Base-by-base conservation (phyloP, 1,139 yeast genomes). In the Barnettozyma hawaiiensis region DNA sequence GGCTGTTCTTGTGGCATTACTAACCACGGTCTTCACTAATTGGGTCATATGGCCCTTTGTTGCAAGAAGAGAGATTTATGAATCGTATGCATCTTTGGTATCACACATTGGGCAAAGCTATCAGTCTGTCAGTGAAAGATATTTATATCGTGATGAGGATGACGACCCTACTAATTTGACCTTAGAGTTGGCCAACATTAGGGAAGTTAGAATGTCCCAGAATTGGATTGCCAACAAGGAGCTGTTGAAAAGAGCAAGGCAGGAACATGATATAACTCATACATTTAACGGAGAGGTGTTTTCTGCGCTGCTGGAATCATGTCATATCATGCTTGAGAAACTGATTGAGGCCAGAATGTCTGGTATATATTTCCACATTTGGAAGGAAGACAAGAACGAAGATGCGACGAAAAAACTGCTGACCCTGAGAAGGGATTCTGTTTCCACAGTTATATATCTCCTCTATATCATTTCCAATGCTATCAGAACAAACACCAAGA, bases 1-100 rank as follows among this genome's bases (percentile, higher is more conserved):
- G 3, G 60, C 73, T 6, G 51, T 72, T 2, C 50, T 70, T 15
- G 61, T 70, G 18, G 72, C 75, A 7, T 53, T 70, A 6, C 31
- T 63, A 10, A 47, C 65, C 1, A 58, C 76, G 0, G 59, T 69
- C 28, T 48, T 67, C 2, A 57, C 69, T 3, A 70, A 67, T 44
- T 71, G 76, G 75, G 41, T 71, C 1, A 55, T 72, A 16, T 73
- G 77, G 76, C 74, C 78, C 1, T 71, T 71, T 52, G 63, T 63
- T 19, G 73, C 76, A 1, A 63, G 70, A 26, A 62, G 60, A 12
- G 75, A 71, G 45, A 60, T 72, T 6, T 63, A 70, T 26, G 49
- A 60, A 9, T 67, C 74, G 0, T 57, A 67, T 38, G 60, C 75
- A 1, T 59, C 64, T 2, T 47, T 72, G 31, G 48, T 73, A 14